phyloP scores from a whole-genome alignment of 2,329 filamentous ascomycete genomes.

The Fusarium sp. region DNA sequence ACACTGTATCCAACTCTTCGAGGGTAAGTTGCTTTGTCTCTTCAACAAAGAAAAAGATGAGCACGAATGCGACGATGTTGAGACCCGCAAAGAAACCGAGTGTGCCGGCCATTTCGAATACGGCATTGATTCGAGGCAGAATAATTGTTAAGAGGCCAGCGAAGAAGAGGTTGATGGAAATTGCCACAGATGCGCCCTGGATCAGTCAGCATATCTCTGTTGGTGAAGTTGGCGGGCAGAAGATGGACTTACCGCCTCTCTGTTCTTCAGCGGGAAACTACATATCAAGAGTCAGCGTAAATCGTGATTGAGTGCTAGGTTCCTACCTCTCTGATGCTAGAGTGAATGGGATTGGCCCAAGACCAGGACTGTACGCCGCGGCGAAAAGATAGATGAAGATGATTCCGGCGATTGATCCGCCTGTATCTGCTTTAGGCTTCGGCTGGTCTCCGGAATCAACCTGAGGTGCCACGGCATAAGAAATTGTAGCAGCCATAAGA shows the following conservation, averaged over 20 bases:
- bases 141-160: slow-evolving; percentile 58
- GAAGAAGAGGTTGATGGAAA: slow-evolving; percentile 59
- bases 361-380: slow-evolving; percentile 54
- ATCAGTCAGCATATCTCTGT: slow-evolving; percentile 14
- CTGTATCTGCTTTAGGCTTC: not conserved
- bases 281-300: not conserved
- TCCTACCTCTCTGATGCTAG: slow-evolving; percentile 56
- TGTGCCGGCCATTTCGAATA: slow-evolving; percentile 47
- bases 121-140: slow-evolving; percentile 48
- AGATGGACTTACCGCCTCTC: slow-evolving; percentile 52
- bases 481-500: slow-evolving; percentile 21
- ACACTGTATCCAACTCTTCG: slow-evolving; percentile 50
- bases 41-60: slow-evolving; percentile 59
- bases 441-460: slow-evolving; percentile 18
- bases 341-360: slow-evolving; percentile 60
- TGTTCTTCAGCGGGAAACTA: slow-evolving; percentile 60
- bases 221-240: rapidly evolving
- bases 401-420: slow-evolving; percentile 14
- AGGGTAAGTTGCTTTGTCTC: slow-evolving; percentile 60
- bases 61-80: slow-evolving; percentile 55
- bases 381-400: slow-evolving; percentile 47
- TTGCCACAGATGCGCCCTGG: slow-evolving; percentile 58
- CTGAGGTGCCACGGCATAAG: slow-evolving; percentile 8
- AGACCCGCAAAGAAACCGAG: slow-evolving; percentile 57
- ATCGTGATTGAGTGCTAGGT: rapidly evolving